These are phyloP conservation scores for Colletotrichum tanaceti DNA, from an alignment of 2,329 filamentous ascomycete species.

Conservation along the genomic window DNA sequence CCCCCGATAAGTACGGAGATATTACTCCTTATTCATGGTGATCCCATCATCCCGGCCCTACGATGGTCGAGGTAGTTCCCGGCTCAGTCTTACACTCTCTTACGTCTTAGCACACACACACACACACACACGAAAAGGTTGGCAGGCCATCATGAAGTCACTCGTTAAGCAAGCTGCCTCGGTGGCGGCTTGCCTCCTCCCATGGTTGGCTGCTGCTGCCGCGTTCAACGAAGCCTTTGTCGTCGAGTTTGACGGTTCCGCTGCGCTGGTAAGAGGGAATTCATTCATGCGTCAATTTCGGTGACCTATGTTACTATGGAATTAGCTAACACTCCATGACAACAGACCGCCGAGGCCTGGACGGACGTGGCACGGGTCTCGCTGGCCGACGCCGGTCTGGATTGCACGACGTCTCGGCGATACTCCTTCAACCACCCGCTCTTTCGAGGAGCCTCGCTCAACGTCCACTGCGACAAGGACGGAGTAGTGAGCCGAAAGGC, in stretches of 20 bases:
- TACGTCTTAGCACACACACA: too few species aligned
- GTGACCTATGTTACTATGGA: too few species aligned
- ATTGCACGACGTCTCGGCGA: constrained; percentile 15
- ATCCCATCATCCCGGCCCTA: not conserved
- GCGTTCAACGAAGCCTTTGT: constrained; percentile 18
- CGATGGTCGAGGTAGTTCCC: not conserved
- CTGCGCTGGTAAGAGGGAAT: constrained; percentile 4
- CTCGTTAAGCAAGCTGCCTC: constrained; percentile 13
- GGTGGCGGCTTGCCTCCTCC: constrained; percentile 19
- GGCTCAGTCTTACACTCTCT: not conserved
- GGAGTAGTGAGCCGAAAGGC: not conserved
- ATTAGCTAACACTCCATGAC: too few species aligned
- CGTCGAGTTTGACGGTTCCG: constrained; percentile 21
- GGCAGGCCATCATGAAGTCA: constrained; percentile 22
- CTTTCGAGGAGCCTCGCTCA: constrained; percentile 23
- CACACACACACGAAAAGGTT: not conserved
- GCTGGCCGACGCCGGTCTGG: constrained; percentile 1
- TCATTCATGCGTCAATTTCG: too few species aligned
- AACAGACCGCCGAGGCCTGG: constrained; percentile 4
- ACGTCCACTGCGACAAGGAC: constrained; percentile 9
- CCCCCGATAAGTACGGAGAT: too few species aligned
- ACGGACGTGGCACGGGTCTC: not conserved
- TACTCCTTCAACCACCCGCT: constrained; percentile 20
- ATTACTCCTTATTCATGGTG: not conserved
- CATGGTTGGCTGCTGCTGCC: not conserved